Percentiles rank a stretch among this genome's conserved stretches.
Evolutionary conservation across 2,329 filamentous ascomycete species (phyloP).

Genomic region (Sporothrix schenckii): DNA sequence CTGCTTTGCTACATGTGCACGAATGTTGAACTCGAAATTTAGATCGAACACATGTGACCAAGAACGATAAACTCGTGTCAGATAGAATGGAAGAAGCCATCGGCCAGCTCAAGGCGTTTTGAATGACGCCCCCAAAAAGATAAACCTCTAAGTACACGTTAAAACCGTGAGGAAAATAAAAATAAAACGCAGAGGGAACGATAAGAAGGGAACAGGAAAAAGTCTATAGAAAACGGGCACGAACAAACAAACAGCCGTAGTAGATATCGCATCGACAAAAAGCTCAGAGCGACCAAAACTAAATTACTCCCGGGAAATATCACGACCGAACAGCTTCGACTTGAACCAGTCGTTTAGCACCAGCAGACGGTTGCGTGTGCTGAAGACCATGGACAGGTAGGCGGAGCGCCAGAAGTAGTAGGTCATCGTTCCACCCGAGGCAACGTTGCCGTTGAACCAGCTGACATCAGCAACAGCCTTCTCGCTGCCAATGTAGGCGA

Average conservation of each 20-base stretch:
- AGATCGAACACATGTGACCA: slow-evolving; percentile 8
- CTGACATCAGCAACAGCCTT: slow-evolving; percentile 94
- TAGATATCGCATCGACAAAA: slow-evolving; percentile 1
- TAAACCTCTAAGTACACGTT: background rate
- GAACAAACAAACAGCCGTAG: background rate
- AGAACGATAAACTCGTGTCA: slow-evolving; percentile 5
- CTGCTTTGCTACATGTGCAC: background rate
- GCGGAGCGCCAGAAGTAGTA: slow-evolving; percentile 98
- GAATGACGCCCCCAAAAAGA: slow-evolving; percentile 23
- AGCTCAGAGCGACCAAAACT: background rate
- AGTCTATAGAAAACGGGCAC: slow-evolving; percentile 9
- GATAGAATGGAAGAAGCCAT: slow-evolving; percentile 20
- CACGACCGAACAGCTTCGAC: slow-evolving; percentile 93
- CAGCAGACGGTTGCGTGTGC: slow-evolving; percentile 91
- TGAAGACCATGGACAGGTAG: slow-evolving; percentile 99
- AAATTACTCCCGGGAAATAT: slow-evolving; percentile 79
- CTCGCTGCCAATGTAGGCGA: slow-evolving; percentile 98
- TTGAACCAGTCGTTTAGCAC: slow-evolving; percentile 96
- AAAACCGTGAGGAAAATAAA: background rate
- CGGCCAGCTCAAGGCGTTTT: slow-evolving; percentile 16
- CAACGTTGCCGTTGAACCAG: slow-evolving; percentile 97
- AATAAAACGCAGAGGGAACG: background rate
- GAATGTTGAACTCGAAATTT: slow-evolving; percentile 3
- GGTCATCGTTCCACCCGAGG: slow-evolving; percentile 88
- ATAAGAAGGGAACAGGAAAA: slow-evolving; percentile 3